Evolutionary conservation across 352 stramenopile species (phyloP).

Genomic region (Pythium guiyangense): DNA sequence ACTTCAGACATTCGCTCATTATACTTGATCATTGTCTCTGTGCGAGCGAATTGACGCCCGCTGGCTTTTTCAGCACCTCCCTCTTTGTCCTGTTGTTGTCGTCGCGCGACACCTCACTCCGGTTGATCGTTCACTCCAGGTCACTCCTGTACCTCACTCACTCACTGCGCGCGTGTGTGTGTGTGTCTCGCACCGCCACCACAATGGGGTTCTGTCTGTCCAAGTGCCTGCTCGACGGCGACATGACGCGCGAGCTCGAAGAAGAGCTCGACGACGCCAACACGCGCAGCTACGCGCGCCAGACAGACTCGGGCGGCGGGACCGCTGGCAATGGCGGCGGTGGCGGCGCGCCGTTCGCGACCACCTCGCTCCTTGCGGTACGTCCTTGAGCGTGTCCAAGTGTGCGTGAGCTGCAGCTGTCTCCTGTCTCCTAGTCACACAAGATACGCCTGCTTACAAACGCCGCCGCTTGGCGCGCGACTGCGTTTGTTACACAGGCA

Average conservation of each 20-base stretch:
- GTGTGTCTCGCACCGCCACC: too few relatives aligned
- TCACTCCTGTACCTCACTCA: too few relatives aligned
- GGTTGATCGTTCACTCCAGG: too few relatives aligned
- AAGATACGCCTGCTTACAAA: neutral
- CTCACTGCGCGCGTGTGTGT: too few relatives aligned
- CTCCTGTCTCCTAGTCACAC: neutral
- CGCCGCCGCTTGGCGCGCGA: neutral
- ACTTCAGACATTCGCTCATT: too few relatives aligned
- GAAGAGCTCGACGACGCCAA: conserved; percentile 70
- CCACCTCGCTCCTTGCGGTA: conserved; percentile 72
- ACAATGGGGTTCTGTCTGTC: conserved; percentile 85
- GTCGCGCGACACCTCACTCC: too few relatives aligned
- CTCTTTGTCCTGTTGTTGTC: too few relatives aligned
- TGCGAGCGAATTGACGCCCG: too few relatives aligned
- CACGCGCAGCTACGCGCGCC: conserved; percentile 48
- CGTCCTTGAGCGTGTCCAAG: conserved; percentile 3
- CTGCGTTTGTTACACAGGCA: conserved; percentile 27
- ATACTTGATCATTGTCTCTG: too few relatives aligned
- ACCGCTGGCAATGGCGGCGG: conserved; percentile 12
- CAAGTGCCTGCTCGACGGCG: conserved; percentile 77
- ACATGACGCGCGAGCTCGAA: conserved; percentile 84
- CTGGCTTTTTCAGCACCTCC: too few relatives aligned
- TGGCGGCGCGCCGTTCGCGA: conserved; percentile 57
- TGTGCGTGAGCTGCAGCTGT: too few relatives aligned
- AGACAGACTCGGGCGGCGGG: conserved; percentile 9